Conservation (phyloP, 371 early-diverging fungal genomes). For the Coemansia sp. region DNA sequence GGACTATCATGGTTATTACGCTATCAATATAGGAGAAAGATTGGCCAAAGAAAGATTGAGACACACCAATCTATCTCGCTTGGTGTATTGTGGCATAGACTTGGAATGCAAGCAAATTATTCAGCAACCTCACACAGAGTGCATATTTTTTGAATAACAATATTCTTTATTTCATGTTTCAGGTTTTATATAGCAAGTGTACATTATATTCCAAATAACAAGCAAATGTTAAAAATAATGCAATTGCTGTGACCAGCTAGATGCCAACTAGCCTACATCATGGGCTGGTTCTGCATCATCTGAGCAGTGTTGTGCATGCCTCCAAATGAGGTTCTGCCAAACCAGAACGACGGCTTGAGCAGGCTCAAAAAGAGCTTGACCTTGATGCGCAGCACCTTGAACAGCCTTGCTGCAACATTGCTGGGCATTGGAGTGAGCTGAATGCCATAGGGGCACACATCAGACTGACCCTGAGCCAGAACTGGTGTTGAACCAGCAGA, state of each 20-base stretch:
- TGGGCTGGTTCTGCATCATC: not conserved
- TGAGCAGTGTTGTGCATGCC: not conserved
- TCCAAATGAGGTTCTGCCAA: not conserved
- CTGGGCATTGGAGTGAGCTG: slow-evolving; percentile 9
- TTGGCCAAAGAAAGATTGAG: no score
- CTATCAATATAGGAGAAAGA: no score
- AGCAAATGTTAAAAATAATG: no score
- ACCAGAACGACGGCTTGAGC: slow-evolving; percentile 2
- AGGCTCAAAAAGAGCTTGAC: slow-evolving; percentile 4
- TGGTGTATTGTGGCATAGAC: no score
- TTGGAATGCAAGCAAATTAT: no score
- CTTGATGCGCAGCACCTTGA: not conserved
- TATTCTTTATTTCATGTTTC: not conserved
- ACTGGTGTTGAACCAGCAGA: not conserved
- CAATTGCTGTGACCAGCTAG: not conserved
- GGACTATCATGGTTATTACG: no score
- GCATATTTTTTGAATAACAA: not conserved
- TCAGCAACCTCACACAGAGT: no score
- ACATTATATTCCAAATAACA: no score
- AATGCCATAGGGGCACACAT: slow-evolving; percentile 8
- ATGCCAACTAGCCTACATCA: not conserved
- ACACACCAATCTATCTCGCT: no score
- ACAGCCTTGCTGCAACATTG: not conserved
- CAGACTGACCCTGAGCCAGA: not conserved
- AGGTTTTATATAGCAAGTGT: not conserved